Evolutionary conservation across 2,329 filamentous ascomycete species (phyloP), one percentile per base, ranked within the genome.

Genomic region (Stromatinia cepivora): DNA sequence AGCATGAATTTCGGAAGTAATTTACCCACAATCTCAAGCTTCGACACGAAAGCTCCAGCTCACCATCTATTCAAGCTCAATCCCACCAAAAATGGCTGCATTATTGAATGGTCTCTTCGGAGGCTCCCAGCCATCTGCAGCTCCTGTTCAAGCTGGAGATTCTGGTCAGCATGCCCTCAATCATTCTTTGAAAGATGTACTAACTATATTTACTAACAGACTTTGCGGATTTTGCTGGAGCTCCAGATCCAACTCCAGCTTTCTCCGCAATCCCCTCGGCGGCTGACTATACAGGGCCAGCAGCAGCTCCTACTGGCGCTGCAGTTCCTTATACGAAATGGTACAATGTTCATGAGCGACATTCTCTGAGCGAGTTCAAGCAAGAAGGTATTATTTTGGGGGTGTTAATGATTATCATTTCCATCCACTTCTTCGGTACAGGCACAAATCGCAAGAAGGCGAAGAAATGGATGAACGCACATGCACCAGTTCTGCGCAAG

Each of bases 341-440:
- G 95, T 99, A 98, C 83, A 93, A 93, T 69, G 84, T 98, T 71
- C 95, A 97, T 86, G 94, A 98, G 86, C 93, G 95, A 77, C 89
- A 94, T 77, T 89, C 89, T 36, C 83, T 90, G 71, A 86, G 85
- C 77, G 95, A 99, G 80, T 99, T 99, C 85, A 89, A 89, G 81
- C 86, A 90, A 76, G 95, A 99, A 83, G 90, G 92, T 70, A 82
- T 93, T 79, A 91, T 99, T 76, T 82, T 97, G 71, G 86, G 87
- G 46, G 84, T 93, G 77, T 87, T 97, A 75, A 78, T 89, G 67
- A 73, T 97, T 66, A 86, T 97, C 73, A 84, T 97, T 73, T 79
- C 89, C 54, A 82, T 97, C 72, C 94, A 98, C 79, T 81, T 96
- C 77, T 88, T 93, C 82, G 95, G 95, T 70, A 89, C 92, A 66